Evolutionary conservation across 768 basidiomycete genomes (phyloP).

Genomic region (Termitomyces sp.): DNA sequence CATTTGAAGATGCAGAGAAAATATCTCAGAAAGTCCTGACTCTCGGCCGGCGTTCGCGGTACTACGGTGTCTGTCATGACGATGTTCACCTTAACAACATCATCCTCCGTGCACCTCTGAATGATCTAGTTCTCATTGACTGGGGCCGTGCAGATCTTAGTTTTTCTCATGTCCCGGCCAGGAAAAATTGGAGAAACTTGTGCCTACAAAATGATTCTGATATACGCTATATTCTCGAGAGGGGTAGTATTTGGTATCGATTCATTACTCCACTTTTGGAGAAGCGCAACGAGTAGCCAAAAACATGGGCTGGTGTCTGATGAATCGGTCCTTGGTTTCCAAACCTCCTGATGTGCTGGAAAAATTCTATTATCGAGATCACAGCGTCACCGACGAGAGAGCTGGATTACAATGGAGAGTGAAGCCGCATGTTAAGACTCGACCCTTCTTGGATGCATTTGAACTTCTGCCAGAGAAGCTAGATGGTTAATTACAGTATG

Average conservation of each 20-base stretch:
- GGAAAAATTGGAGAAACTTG: background rate
- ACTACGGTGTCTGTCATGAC: background rate
- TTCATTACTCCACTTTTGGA: background rate
- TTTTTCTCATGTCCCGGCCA: background rate
- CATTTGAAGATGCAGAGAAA: background rate
- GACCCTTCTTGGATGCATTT: background rate
- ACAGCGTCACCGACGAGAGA: background rate
- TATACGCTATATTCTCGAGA: background rate
- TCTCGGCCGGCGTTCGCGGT: background rate
- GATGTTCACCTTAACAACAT: background rate
- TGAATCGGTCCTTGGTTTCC: background rate
- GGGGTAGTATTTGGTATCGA: background rate
- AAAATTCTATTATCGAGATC: background rate
- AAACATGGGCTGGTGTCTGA: background rate
- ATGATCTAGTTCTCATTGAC: background rate
- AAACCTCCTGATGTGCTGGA: background rate
- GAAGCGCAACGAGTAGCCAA: background rate
- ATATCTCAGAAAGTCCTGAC: background rate
- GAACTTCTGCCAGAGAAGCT: background rate
- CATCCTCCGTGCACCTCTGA: background rate
- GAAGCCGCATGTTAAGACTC: background rate
- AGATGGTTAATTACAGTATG: background rate
- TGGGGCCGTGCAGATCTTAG: background rate
- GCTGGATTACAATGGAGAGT: background rate
- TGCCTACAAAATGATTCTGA: background rate